These are phyloP conservation scores for Coemansia interrupta DNA, from an alignment of 192 early-diverging fungal species.

Conservation along the genomic window DNA sequence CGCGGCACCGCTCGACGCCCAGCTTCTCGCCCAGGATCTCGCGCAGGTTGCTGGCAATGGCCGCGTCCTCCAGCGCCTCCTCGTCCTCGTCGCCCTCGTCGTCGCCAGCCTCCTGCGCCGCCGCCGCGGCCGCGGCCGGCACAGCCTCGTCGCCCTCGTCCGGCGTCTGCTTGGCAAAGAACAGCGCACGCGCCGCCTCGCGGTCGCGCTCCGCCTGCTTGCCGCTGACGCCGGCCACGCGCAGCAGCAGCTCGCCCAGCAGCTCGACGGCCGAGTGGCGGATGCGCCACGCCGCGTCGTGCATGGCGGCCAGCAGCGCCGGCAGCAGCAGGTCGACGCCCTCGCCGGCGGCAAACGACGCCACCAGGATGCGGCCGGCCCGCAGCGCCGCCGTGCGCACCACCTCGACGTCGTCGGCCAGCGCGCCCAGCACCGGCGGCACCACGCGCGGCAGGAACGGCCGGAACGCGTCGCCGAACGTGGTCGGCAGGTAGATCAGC, in stretches of 20 bases:
- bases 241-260: constrained; percentile 89
- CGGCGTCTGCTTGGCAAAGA: constrained; percentile 38
- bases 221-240: constrained; percentile 80
- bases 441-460: constrained; percentile 85
- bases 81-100: constrained; percentile 11
- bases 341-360: constrained; percentile 75
- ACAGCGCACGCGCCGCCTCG: constrained; percentile 41
- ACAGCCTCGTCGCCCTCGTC: constrained; percentile 58
- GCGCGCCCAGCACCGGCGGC: constrained; percentile 81
- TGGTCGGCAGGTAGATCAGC: constrained; percentile 92
- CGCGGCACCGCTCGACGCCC: constrained; percentile 79
- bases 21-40: constrained; percentile 68
- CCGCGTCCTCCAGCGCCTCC: constrained; percentile 34
- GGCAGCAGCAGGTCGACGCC: constrained; percentile 88
- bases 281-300: constrained; percentile 94
- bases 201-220: constrained; percentile 56
- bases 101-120: too few species aligned
- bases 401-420: constrained; percentile 93
- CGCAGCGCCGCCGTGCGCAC: constrained; percentile 90
- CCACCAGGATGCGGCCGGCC: constrained; percentile 90
- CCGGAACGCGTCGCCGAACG: constrained; percentile 88
- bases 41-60: constrained; percentile 38
- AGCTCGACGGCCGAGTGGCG: constrained; percentile 90
- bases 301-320: constrained; percentile 83
- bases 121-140: too few species aligned